phyloP scores from a whole-genome alignment of 2,329 filamentous ascomycete genomes.

The Zasmidium cellare region DNA sequence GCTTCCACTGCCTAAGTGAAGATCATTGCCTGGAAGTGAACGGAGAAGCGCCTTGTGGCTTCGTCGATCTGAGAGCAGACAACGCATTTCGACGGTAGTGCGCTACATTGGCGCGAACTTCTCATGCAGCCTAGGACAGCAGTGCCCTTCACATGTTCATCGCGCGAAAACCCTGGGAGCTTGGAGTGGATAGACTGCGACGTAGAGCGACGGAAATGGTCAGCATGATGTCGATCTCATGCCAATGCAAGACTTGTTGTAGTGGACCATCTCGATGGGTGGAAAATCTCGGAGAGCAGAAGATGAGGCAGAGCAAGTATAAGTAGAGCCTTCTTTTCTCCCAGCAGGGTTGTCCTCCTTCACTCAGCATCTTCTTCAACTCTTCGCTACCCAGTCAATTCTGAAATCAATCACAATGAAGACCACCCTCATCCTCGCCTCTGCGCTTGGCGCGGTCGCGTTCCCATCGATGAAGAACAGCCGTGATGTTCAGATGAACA shows the following conservation, averaged over 20 bases:
- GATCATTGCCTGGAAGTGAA: background rate
- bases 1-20: background rate
- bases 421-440: constrained; percentile 17
- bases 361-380: background rate
- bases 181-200: background rate
- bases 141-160: background rate
- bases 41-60: background rate
- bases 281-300: background rate
- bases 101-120: background rate
- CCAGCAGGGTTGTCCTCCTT: no score
- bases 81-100: background rate
- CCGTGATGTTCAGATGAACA: constrained; percentile 1
- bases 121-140: background rate
- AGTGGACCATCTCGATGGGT: background rate
- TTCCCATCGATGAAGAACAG: constrained; percentile 14
- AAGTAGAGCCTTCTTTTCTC: background rate
- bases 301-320: background rate
- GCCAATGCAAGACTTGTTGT: background rate
- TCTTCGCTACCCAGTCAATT: background rate
- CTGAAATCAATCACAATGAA: constrained; percentile 13
- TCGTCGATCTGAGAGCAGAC: background rate
- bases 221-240: background rate
- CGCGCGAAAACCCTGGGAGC: background rate
- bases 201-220: background rate
- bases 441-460: constrained; percentile 20